These are phyloP conservation scores for Parietichytrium sp. DNA, from an alignment of 108 stramenopile genomes.

Conservation along the genomic window DNA sequence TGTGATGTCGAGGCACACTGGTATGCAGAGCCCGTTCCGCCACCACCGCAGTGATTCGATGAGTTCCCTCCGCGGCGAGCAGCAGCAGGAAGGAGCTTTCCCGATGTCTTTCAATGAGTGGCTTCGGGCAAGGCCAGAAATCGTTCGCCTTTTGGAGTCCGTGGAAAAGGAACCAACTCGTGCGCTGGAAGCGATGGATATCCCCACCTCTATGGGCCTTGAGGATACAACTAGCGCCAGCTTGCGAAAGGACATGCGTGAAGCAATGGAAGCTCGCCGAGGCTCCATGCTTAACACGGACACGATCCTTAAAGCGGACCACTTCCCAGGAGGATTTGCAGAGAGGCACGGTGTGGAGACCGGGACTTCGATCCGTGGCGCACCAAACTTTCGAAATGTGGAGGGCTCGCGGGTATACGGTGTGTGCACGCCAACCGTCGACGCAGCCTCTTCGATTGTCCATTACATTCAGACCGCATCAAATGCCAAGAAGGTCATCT, in stretches of 20 bases:
- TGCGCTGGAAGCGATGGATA: slow-evolving; percentile 20
- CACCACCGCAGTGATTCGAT: background rate
- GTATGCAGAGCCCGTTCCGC: background rate
- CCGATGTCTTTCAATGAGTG: background rate
- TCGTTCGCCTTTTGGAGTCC: background rate
- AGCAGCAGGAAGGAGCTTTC: background rate
- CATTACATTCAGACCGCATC: slow-evolving; percentile 34
- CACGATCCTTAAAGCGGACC: slow-evolving; percentile 13
- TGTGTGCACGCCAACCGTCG: slow-evolving; percentile 33
- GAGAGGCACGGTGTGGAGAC: background rate
- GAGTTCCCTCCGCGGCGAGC: background rate
- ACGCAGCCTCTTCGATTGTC: background rate
- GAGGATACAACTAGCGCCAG: background rate
- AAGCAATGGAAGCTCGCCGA: background rate
- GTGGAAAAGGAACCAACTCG: background rate
- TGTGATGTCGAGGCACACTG: slow-evolving; percentile 2
- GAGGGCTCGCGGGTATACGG: slow-evolving; percentile 30
- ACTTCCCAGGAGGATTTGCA: background rate
- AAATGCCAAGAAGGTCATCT: background rate
- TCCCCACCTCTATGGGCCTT: too few relatives aligned
- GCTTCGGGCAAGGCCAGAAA: background rate
- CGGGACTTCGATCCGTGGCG: background rate
- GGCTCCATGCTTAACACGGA: slow-evolving; percentile 38
- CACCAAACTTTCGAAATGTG: slow-evolving; percentile 38
- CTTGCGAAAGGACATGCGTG: background rate